A percentile compares a stretch with the other conserved stretches of the same genome.
These are phyloP conservation scores for Thecaphora thlaspeos DNA, from an alignment of 1,284 basidiomycete species.

Conservation along the genomic window DNA sequence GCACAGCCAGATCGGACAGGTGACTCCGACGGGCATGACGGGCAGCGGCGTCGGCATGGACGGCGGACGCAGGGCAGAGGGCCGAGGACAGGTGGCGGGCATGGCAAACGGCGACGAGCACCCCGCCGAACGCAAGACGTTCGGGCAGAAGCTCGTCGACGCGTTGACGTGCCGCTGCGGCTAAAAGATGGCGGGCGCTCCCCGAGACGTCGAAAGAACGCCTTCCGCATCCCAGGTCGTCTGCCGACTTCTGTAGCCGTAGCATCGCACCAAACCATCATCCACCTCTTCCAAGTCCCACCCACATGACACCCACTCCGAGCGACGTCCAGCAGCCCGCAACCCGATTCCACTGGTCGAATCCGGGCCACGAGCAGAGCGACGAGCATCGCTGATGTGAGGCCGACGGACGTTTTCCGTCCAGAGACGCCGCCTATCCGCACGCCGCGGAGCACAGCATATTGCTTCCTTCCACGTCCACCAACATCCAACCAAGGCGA, in stretches of 20 bases:
- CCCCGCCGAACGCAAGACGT: slow-evolving; percentile 42
- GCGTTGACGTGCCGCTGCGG: slow-evolving; percentile 58
- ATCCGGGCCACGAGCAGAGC: background rate
- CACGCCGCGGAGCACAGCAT: too few species aligned
- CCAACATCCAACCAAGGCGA: too few species aligned
- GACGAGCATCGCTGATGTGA: too few species aligned
- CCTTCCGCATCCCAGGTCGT: too few species aligned
- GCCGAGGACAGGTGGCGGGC: slow-evolving; percentile 29
- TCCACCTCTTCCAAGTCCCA: too few species aligned
- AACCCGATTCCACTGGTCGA: slow-evolving; percentile 9
- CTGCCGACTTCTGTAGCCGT: too few species aligned
- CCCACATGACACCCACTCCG: background rate
- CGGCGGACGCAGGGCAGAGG: slow-evolving; percentile 29
- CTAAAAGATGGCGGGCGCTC: slow-evolving; percentile 8
- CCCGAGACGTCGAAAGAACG: background rate
- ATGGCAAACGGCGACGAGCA: slow-evolving; percentile 50
- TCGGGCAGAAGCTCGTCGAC: slow-evolving; percentile 56
- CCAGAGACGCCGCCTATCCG: too few species aligned
- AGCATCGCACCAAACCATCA: too few species aligned
- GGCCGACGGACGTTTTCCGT: too few species aligned
- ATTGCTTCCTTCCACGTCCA: too few species aligned
- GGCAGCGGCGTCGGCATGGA: slow-evolving; percentile 31
- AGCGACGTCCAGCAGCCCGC: slow-evolving; percentile 6
- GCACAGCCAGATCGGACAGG: slow-evolving; percentile 35
- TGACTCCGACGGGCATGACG: slow-evolving; percentile 30